Evolutionary conservation across 176 grass and related monocot genomes (phyloP), one percentile per base, ranked within the genome.

Genomic region (barley (Hordeum vulgare)): DNA sequence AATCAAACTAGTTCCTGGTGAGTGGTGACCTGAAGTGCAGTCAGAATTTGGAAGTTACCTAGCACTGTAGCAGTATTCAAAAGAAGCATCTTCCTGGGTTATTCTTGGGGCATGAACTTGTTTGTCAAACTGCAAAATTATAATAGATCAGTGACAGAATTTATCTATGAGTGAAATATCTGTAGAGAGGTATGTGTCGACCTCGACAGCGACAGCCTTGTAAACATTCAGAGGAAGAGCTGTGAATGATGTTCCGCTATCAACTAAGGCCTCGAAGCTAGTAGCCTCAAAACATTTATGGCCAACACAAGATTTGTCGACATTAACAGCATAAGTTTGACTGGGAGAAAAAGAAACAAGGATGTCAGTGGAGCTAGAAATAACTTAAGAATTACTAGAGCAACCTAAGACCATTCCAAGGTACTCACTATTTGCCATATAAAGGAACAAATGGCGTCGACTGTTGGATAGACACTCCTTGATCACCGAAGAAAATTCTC

Each of bases 171-270:
- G 34, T 47, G 13, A 65, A 61, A 62, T 33, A 49, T 6, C 23
- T 75, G 60, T 6, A 51, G 67, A 83, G 11, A 24, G 1, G 23
- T 83, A 78, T 31, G 78, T 28, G 79, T 33, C 62, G 82, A 96
- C 96, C 96, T 99, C 91, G 18, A 62, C 59, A 51, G 96, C 70
- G 20, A 99, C 71, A 76, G 26, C 88, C 56, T 89, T 96, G 76
- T 99, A 99, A 73, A 88, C 80, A 75, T 90, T 83, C 27, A 74
- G 61, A 24, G 96, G 96, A 51, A 99, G 87, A 81, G 66, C 87
- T 41, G 96, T 99, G 74, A 99, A 99, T 44, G 93, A 92, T 44
- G 96, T 94, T 33, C 96, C 96, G n/a, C 86, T 99, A 47, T 99
- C 93, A 81, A 99, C 84, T 78, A 99, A 72, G 61, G 89, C 89